phyloP scores from a whole-genome alignment of 2,329 filamentous ascomycete species.

The Hypocreales sp. region DNA sequence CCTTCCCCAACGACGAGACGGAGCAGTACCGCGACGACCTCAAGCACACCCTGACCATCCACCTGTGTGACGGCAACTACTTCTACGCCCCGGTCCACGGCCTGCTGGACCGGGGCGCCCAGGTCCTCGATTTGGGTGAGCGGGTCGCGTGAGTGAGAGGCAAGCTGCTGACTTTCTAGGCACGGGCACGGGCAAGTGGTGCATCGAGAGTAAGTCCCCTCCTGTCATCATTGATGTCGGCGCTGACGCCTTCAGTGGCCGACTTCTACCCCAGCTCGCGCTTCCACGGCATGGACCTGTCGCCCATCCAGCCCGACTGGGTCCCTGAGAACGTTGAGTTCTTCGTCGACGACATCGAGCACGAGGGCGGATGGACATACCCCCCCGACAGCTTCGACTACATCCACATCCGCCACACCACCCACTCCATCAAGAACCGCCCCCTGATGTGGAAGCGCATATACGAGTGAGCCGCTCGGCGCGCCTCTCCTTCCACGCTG shows the following conservation, averaged over 20 bases:
- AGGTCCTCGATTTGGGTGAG: constrained; percentile 31
- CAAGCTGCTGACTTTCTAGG: too few relatives aligned
- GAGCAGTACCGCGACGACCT: constrained; percentile 26
- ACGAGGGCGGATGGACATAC: constrained; percentile 32
- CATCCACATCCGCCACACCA: constrained; percentile 30
- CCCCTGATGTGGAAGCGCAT: constrained; percentile 24
- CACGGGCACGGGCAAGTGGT: constrained; percentile 36
- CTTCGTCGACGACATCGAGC: constrained; percentile 35
- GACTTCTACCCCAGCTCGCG: constrained; percentile 26
- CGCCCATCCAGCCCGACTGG: constrained; percentile 35
- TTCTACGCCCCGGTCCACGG: constrained; percentile 29
- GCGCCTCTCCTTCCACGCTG: constrained; percentile 5
- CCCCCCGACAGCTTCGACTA: constrained; percentile 28
- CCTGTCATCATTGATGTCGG: too few relatives aligned
- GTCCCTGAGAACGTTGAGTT: constrained; percentile 36
- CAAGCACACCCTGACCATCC: constrained; percentile 22
- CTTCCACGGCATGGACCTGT: too few relatives aligned
- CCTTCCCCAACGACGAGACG: constrained; percentile 26
- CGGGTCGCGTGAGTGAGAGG: too few relatives aligned
- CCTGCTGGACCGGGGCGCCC: constrained; percentile 19
- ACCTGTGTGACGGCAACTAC: constrained; percentile 21
- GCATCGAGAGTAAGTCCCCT: constrained; percentile 29
- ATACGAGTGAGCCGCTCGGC: too few relatives aligned
- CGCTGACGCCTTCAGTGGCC: constrained; percentile 25
- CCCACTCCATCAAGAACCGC: constrained; percentile 28